Percentiles rank a stretch among this genome's conserved stretches.
Evolutionary conservation across 2,329 filamentous ascomycete genomes (phyloP).

Genomic region (Penicillium digitatum): DNA sequence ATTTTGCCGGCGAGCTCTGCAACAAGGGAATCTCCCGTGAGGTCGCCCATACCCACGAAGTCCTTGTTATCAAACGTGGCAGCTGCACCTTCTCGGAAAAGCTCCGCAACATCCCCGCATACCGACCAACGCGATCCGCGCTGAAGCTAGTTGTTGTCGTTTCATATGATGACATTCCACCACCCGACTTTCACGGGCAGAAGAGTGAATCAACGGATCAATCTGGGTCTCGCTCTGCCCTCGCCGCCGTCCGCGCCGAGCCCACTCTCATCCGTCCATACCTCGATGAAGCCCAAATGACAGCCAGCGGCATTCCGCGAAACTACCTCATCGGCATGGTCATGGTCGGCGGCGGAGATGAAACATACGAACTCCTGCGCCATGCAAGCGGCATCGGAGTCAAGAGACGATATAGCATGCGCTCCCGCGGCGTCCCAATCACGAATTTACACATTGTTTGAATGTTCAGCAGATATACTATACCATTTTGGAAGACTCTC

Average conservation of each 20-base stretch:
- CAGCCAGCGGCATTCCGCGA: slow-evolving; percentile 64
- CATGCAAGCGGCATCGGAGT: slow-evolving; percentile 67
- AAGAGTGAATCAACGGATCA: background rate
- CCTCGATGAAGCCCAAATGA: slow-evolving; percentile 69
- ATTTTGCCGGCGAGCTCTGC: slow-evolving; percentile 66
- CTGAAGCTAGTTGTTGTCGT: slow-evolving; percentile 81
- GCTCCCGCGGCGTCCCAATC: slow-evolving; percentile 75
- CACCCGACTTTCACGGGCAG: background rate
- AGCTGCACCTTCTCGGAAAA: slow-evolving; percentile 82
- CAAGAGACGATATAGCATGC: slow-evolving; percentile 71
- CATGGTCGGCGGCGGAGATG: slow-evolving; percentile 70
- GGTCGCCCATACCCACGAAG: slow-evolving; percentile 58
- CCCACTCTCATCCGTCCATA: slow-evolving; percentile 59
- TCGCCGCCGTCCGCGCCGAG: slow-evolving; percentile 36
- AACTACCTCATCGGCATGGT: slow-evolving; percentile 75
- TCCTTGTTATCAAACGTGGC: slow-evolving; percentile 78
- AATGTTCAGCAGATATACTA: slow-evolving; percentile 17
- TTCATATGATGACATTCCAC: slow-evolving; percentile 51
- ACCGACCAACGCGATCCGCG: slow-evolving; percentile 56
- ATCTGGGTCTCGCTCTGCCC: slow-evolving; percentile 35
- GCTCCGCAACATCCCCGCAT: slow-evolving; percentile 76
- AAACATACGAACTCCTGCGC: slow-evolving; percentile 61
- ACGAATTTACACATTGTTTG: slow-evolving; percentile 69
- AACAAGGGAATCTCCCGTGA: slow-evolving; percentile 51
- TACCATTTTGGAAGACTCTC: slow-evolving; percentile 8